Evolutionary conservation across 441 rosid species (phyloP), one percentile per base, ranked within the genome.

Genomic region (Populus hybrid): DNA sequence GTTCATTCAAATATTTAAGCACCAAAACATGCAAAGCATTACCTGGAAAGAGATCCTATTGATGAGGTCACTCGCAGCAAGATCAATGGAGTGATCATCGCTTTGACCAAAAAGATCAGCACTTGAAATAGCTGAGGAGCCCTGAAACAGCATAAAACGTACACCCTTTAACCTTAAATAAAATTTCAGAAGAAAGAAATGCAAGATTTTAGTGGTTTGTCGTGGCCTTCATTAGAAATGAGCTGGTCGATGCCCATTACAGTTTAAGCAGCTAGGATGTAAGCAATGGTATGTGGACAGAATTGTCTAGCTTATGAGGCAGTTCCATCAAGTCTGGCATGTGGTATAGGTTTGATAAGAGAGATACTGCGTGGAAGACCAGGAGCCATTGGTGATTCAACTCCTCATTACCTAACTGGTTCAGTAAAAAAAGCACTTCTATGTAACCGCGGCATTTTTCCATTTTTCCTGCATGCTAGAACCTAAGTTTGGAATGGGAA

Each of bases 31-130:
- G n/a, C 16, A 28, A 64, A 50, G 23, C 78, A 74, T 76, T 40
- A 96, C 99, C 98, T 96, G 98, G 89, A 92, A 96, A 64, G 99
- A 94, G 67, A 96, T 80, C 54, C 98, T 87, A 78, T 90, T 92
- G 70, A 96, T 89, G 76, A 94, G 93, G 81, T 94, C 99, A 70
- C 98, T 87, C 14, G 98, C 95, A 69, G 97, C 85, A 78, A 94
- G 85, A 81, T 96, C 99, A 73, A 91, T 64, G 8, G 90, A 65
- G 74, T 88, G 73, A 77, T 93, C 94, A 23, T 79, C 40, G 46
- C 64, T 70, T 6, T 88, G 76, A 78, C 99, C 99, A 78, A 93
- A 96, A 77, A 93, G 92, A 85, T 93, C 99, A 75, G 98, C 96
- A 77, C 99, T 94, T 68, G 99, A 96, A 68, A 96, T 96, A 38